phyloP scores from a whole-genome alignment of 176 grass and related monocot species.

The Oryza glaberrima region DNA sequence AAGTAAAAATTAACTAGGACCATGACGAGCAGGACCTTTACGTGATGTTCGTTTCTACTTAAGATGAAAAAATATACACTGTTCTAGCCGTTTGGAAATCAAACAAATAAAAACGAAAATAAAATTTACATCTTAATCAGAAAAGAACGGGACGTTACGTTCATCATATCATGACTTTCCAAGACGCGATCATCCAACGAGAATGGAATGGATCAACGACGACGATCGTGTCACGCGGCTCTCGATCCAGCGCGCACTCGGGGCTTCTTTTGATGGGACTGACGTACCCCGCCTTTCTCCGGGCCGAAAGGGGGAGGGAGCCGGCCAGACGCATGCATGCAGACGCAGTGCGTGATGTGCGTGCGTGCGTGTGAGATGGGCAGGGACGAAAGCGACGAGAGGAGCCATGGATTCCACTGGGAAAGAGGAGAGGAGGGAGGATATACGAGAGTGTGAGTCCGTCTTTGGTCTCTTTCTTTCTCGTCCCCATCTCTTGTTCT shows the following conservation, averaged over 20 bases:
- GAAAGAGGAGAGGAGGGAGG: too few relatives aligned
- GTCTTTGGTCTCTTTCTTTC: background rate
- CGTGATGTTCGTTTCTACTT: too few relatives aligned
- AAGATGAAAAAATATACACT: too few relatives aligned
- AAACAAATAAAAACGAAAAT: too few relatives aligned
- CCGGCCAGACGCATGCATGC: background rate
- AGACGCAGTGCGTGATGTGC: too few relatives aligned
- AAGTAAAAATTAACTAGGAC: too few relatives aligned
- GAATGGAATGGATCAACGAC: background rate
- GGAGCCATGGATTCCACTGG: too few relatives aligned
- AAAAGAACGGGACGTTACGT: too few relatives aligned
- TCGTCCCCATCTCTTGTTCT: background rate
- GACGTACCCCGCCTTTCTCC: background rate
- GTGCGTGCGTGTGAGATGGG: background rate
- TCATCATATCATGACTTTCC: background rate
- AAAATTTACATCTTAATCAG: too few relatives aligned
- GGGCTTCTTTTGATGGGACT: background rate
- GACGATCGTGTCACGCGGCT: background rate
- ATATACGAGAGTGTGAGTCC: too few relatives aligned
- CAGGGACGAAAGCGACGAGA: background rate
- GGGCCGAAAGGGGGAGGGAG: slow-evolving; percentile 41
- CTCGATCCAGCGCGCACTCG: background rate
- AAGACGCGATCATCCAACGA: background rate
- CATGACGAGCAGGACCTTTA: too few relatives aligned
- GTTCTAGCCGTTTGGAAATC: too few relatives aligned